A percentile compares a stretch with the other conserved stretches of the same genome.
phyloP scores from a whole-genome alignment of 1,284 basidiomycete species.

The Anthracocystis setariae region DNA sequence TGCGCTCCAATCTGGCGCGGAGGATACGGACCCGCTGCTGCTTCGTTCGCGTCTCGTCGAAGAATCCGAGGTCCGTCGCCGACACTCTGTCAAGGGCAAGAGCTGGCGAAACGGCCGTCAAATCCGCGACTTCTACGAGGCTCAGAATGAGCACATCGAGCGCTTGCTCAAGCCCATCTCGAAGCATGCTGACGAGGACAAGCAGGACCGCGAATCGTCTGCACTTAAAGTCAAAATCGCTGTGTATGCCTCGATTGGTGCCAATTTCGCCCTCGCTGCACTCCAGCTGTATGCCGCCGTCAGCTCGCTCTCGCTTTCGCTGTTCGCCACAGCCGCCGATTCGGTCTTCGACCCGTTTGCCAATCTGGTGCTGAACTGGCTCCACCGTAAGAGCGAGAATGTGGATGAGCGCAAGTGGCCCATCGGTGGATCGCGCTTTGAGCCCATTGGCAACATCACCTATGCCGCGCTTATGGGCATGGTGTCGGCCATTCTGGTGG shows the following conservation, averaged over 20 bases:
- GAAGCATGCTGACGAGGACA: conserved; percentile 80
- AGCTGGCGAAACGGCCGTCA: conserved; percentile 67
- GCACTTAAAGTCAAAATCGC: conserved; percentile 77
- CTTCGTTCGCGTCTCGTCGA: conserved; percentile 68
- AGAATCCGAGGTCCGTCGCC: conserved; percentile 67
- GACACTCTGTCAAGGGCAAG: conserved; percentile 66
- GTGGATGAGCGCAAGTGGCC: conserved; percentile 89
- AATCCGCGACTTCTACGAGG: conserved; percentile 78
- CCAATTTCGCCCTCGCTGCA: conserved; percentile 74
- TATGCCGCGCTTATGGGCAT: conserved; percentile 77
- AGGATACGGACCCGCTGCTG: conserved; percentile 69
- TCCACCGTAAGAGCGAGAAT: conserved; percentile 78
- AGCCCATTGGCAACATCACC: conserved; percentile 78
- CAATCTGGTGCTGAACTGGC: conserved; percentile 83
- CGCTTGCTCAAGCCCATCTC: conserved; percentile 88
- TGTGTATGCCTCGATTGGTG: conserved; percentile 79
- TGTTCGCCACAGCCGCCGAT: conserved; percentile 89
- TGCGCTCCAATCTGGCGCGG: conserved; percentile 23
- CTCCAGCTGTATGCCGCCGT: conserved; percentile 79
- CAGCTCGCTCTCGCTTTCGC: conserved; percentile 82
- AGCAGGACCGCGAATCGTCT: conserved; percentile 74
- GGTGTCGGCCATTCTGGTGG: conserved; percentile 84
- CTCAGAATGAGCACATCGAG: conserved; percentile 87
- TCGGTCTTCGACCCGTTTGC: conserved; percentile 89
- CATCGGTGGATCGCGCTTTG: conserved; percentile 85